A percentile compares a stretch with the other conserved stretches of the same genome.
Conservation (phyloP, 2,329 filamentous ascomycete species). For the Sporothrix mexicana region DNA sequence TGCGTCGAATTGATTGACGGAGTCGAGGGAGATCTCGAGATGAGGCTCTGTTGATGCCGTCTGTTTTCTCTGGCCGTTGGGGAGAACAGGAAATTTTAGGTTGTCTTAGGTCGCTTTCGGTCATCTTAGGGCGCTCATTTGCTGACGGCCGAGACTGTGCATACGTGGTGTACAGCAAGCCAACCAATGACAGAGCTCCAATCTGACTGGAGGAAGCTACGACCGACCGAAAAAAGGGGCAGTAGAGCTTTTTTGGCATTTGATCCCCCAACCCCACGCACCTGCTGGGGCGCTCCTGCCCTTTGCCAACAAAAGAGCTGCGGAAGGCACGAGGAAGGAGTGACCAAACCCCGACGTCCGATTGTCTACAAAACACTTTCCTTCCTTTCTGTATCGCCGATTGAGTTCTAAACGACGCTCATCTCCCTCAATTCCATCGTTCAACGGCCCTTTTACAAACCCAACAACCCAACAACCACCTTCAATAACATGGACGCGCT, state of each 20-base stretch:
- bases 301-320: not conserved
- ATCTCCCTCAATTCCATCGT: not conserved
- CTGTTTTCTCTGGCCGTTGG: not conserved
- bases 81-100: not conserved
- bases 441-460: not conserved
- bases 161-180: not conserved
- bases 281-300: not conserved
- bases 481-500: slow-evolving; percentile 52
- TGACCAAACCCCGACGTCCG: too few relatives aligned
- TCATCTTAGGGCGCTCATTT: not conserved
- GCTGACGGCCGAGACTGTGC: not conserved
- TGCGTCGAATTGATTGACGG: not conserved
- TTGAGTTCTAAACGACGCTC: not conserved
- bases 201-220: not conserved
- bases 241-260: not conserved
- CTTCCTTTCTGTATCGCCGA: not conserved
- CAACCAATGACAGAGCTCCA: slow-evolving; percentile 16
- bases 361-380: too few relatives aligned
- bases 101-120: too few relatives aligned
- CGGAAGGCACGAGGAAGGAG: too few relatives aligned
- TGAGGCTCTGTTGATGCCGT: not conserved
- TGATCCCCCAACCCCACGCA: not conserved
- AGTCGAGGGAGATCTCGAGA: too few relatives aligned
- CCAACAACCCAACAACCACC: not conserved
- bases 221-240: slow-evolving; percentile 3